Conservation (phyloP, 1,284 basidiomycete species). For the Entoloma clypeatum region DNA sequence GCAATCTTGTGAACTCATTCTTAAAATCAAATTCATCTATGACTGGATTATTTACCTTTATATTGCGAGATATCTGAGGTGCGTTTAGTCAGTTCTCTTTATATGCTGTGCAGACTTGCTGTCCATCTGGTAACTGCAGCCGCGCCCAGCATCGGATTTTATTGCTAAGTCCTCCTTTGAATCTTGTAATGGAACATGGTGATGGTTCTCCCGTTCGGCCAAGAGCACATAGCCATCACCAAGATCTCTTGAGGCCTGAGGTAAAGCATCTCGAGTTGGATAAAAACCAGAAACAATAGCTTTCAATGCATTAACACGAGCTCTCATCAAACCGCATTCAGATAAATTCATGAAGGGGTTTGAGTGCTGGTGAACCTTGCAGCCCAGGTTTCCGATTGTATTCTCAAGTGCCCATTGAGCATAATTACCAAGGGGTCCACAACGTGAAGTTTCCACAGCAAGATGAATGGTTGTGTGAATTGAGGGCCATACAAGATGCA, state of each 20-base stretch:
- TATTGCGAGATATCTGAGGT: slow-evolving; percentile 23
- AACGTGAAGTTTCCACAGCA: slow-evolving; percentile 16
- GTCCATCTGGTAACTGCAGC: slow-evolving; percentile 28
- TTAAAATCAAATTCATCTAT: slow-evolving; percentile 5
- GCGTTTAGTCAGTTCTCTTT: slow-evolving; percentile 19
- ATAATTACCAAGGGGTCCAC: slow-evolving; percentile 21
- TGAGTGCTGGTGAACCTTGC: slow-evolving; percentile 22
- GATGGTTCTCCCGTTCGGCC: slow-evolving; percentile 13
- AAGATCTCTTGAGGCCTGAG: slow-evolving; percentile 15
- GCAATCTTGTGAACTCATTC: background rate
- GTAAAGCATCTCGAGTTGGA: slow-evolving; percentile 3
- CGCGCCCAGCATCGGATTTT: slow-evolving; percentile 23
- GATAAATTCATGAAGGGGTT: slow-evolving; percentile 25
- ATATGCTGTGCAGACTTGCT: slow-evolving; percentile 27
- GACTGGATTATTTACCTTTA: slow-evolving; percentile 22
- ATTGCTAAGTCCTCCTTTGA: slow-evolving; percentile 8
- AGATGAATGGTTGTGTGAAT: no score
- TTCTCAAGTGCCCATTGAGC: slow-evolving; percentile 24
- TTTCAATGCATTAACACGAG: slow-evolving; percentile 22
- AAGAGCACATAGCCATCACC: slow-evolving; percentile 23
- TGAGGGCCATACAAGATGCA: slow-evolving; percentile 22
- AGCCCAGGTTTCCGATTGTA: slow-evolving; percentile 24
- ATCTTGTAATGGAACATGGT: slow-evolving; percentile 7
- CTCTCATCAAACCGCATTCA: slow-evolving; percentile 13
- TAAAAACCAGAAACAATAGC: slow-evolving; percentile 13